Percentiles rank a stretch among this genome's conserved stretches.
Evolutionary conservation across 345 rosid genomes (phyloP).

Genomic region (Melastoma malabathricum): DNA sequence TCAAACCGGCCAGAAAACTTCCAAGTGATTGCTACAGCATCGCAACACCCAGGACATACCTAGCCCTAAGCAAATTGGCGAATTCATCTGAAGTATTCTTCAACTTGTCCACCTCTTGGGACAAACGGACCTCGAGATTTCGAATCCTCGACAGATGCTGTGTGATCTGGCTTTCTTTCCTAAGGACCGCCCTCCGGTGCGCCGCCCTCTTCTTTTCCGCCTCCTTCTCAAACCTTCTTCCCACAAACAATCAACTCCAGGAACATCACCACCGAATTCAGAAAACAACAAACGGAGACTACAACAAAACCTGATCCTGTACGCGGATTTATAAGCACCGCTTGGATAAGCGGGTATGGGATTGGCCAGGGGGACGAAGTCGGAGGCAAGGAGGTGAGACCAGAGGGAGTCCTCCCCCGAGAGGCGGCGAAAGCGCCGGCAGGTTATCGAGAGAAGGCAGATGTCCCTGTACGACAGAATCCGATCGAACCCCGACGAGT

Average conservation of each 20-base stretch:
- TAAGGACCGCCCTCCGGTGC: constrained; percentile 42
- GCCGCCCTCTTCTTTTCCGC: constrained; percentile 41
- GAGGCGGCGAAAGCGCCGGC: constrained; percentile 53
- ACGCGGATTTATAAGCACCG: constrained; percentile 27
- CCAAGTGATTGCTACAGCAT: neutral
- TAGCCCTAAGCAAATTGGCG: constrained; percentile 41
- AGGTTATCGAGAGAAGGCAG: constrained; percentile 71
- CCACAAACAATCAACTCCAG: neutral
- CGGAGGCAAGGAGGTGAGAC: constrained; percentile 38
- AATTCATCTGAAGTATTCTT: constrained; percentile 26
- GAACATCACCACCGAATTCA: neutral
- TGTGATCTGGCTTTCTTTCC: constrained; percentile 59
- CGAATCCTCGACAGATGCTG: constrained; percentile 42
- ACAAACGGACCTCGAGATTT: constrained; percentile 30
- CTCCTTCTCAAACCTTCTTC: constrained; percentile 59
- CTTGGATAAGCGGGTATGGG: constrained; percentile 14
- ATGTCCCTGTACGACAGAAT: constrained; percentile 45
- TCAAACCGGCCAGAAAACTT: neutral
- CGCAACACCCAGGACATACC: constrained; percentile 24
- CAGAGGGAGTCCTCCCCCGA: constrained; percentile 59
- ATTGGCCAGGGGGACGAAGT: constrained; percentile 18
- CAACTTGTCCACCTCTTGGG: constrained; percentile 37
- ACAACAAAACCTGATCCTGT: constrained; percentile 31
- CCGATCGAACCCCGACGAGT: too few species aligned
- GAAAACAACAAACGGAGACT: constrained; percentile 1